A percentile compares a stretch with the other conserved stretches of the same genome.
These are phyloP conservation scores for Acer yangbiense DNA, from an alignment of 345 rosid genomes.

Conservation along the genomic window DNA sequence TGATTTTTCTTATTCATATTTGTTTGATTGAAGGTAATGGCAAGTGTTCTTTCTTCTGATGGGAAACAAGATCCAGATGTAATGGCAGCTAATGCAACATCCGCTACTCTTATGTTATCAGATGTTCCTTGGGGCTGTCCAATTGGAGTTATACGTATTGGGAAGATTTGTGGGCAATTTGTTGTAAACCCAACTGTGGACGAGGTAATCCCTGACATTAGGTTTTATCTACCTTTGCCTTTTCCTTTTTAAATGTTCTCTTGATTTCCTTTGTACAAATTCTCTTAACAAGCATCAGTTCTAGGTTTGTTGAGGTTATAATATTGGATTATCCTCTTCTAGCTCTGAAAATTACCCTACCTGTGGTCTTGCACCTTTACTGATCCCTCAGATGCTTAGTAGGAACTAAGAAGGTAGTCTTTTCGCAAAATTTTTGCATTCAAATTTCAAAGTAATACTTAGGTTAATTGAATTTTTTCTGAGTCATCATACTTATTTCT, in stretches of 20 bases:
- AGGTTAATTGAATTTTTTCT: not conserved
- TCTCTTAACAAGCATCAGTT: not conserved
- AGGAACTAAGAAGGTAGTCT: not conserved
- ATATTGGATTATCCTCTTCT: not conserved
- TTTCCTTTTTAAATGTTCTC: not conserved
- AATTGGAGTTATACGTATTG: slow-evolving; percentile 75
- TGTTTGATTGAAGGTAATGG: slow-evolving; percentile 64
- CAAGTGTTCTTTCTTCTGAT: slow-evolving; percentile 86
- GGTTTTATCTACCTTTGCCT: slow-evolving; percentile 4
- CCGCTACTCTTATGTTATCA: slow-evolving; percentile 94
- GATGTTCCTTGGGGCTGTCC: slow-evolving; percentile 98
- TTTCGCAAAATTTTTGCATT: not conserved
- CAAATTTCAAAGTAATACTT: not conserved
- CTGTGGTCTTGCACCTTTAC: not conserved
- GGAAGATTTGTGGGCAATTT: slow-evolving; percentile 78
- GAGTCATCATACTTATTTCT: not conserved
- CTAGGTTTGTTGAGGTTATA: not conserved
- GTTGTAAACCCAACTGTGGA: slow-evolving; percentile 87
- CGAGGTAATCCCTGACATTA: slow-evolving; percentile 50
- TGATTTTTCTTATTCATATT: slow-evolving; percentile 19
- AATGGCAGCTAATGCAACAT: slow-evolving; percentile 92
- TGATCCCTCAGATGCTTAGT: slow-evolving; percentile 1
- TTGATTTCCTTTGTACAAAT: not conserved
- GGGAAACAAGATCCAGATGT: slow-evolving; percentile 95
- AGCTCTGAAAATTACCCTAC: not conserved